Evolutionary conservation across 1,284 basidiomycete genomes (phyloP), one percentile per base, ranked within the genome.

Genomic region (Trametes versicolor): DNA sequence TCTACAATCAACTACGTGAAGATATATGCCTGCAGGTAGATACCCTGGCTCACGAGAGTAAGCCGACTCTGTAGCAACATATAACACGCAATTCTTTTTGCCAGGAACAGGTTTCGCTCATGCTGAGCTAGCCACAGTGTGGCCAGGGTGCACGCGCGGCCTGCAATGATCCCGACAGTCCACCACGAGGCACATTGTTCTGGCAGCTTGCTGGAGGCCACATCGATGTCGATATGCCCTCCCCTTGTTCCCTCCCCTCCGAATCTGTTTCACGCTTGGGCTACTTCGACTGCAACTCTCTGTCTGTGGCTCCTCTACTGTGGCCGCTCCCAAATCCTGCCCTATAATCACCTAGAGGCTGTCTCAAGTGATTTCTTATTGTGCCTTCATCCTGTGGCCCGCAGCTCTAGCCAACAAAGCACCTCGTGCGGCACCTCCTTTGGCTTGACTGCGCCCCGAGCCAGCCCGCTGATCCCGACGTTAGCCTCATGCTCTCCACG

Each of bases 121-220:
- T n/a, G 15, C 17, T 12, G 41, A 43, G 19, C 41, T n/a, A 7
- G 2, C 17, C 4, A 43, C 41, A 49, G 12, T 29, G 48, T 29
- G 48, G 27, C 48, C 25, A 17, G 13, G 27, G 19, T 15, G 49
- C 49, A 54, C 19, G 36, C 13, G 5, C 8, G 6, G 25, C 37
- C 8, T 4, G 4, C 21, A 29, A 9, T 48, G 58, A 60, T 60
- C n/a, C 52, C 15, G 36, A 49, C 23, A 39, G 19, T 17, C 29
- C 4, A 15, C 41, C 62, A 63, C 56, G 62, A 63, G 62, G 62
- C 43, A 17, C 25, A 53, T 58, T 50, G 49, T 57, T 32, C 54
- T 57, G 27, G 29, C 39, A 27, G 17, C 23, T 34, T 25, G 27
- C 36, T 48, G 17, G 21, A 12, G 27, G 53, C 54, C 43, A 21